Evolutionary conservation across 2,329 filamentous ascomycete genomes (phyloP), one percentile per base, ranked within the genome.

Genomic region (Fusarium buharicum): DNA sequence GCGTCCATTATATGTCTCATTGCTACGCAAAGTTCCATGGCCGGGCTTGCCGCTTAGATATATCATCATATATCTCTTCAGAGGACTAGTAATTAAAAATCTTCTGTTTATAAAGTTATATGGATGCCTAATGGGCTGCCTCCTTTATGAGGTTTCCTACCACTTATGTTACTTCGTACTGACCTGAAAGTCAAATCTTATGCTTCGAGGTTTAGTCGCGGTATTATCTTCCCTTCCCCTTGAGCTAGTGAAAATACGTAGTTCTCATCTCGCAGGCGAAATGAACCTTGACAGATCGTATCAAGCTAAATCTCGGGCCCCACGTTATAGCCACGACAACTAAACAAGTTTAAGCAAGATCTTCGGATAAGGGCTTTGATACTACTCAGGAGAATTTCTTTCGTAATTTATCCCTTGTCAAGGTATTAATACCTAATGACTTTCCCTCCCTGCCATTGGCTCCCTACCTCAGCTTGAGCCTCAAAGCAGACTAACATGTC

Each of bases 341-440:
- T 24, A 59, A 47, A 55, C 48, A 38, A 37, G 55, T 59, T 55
- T 48, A 39, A 59, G 48, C 16, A 54, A 7, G 55, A 59, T 59
- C 56, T 54, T 59, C 56, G 46, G 24, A 43, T 37, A 14, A 28
- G 22, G 33, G 16, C 31, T 43, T 30, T 43, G 31, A 34, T 40
- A 39, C 40, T 58, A 59, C 28, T 22, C 44, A 48, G 18, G 43
- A 39, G 37, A 39, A 24, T 14, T 4, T 12, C 8, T 14, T 41
- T 28, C 40, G 37, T 27, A 59, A 58, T 58, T 38, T 28, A 40
- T 37, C 13, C 48, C 52, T 20, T 38, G 31, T 9, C 28, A 16
- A 40, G 24, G 50, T 39, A 54, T 51, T 30, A 37, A 59, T 13
- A 3, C 28, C 27, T 40, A 50, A 57, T 57, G 38, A 37, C 27